Evolutionary conservation across 2,329 filamentous ascomycete genomes (phyloP).

Genomic region (Sporothrix schenckii): DNA sequence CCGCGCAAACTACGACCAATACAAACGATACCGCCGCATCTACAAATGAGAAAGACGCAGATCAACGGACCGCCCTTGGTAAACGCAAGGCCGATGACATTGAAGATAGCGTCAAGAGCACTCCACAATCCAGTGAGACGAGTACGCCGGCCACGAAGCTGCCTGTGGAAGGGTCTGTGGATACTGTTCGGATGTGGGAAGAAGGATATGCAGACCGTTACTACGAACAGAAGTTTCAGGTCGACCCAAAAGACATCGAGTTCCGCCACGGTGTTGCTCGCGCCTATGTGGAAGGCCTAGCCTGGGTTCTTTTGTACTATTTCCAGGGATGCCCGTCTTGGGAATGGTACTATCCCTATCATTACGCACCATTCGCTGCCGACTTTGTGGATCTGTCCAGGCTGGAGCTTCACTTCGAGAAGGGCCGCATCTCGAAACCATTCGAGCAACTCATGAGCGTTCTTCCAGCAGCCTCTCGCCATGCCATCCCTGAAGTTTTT

Average conservation of each 20-base stretch:
- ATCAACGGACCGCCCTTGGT: slow-evolving; percentile 39
- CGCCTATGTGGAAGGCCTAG: slow-evolving; percentile 91
- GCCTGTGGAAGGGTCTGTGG: slow-evolving; percentile 67
- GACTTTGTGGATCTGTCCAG: slow-evolving; percentile 85
- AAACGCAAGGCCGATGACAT: slow-evolving; percentile 79
- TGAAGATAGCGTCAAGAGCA: slow-evolving; percentile 62
- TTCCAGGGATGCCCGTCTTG: slow-evolving; percentile 98
- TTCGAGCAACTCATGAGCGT: slow-evolving; percentile 99
- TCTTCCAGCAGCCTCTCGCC: slow-evolving; percentile 86
- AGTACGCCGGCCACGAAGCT: slow-evolving; percentile 42
- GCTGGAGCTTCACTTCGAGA: slow-evolving; percentile 78
- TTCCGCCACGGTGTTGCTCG: slow-evolving; percentile 88
- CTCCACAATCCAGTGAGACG: slow-evolving; percentile 58
- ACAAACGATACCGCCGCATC: not conserved
- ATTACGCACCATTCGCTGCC: slow-evolving; percentile 95
- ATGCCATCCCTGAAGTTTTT: slow-evolving; percentile 86
- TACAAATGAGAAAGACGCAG: slow-evolving; percentile 20
- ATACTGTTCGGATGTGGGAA: slow-evolving; percentile 91
- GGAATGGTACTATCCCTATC: slow-evolving; percentile 99
- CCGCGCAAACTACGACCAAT: slow-evolving; percentile 38
- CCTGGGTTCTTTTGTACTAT: slow-evolving; percentile 96
- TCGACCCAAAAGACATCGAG: slow-evolving; percentile 75
- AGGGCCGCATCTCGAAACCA: slow-evolving; percentile 82
- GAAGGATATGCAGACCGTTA: slow-evolving; percentile 93
- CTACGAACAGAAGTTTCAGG: slow-evolving; percentile 94